Evolutionary conservation across 495 filamentous ascomycete species (phyloP), one percentile per base, ranked within the genome.

Genomic region (Annulohypoxylon stygium): DNA sequence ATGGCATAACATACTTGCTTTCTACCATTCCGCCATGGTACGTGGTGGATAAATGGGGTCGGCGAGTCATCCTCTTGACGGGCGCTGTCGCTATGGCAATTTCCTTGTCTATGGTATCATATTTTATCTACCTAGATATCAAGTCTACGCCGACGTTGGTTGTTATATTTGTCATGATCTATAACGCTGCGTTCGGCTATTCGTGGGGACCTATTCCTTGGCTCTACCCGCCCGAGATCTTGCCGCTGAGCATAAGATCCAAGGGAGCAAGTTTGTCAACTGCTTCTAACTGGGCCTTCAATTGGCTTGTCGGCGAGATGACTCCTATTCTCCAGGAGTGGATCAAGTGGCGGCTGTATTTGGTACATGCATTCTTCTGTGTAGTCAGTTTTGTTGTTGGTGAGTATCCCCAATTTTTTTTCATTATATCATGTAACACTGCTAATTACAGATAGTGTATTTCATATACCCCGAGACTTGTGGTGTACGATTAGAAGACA

Each of bases 121-220:
- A 98, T 82, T 98, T 97, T 81, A 93, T 98, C 75, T 95, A 90
- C 81, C 90, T 98, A 65, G 90, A 97, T 66, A 87, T 97, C 50
- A 72, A 78, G 3, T 85, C 86, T 43, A 98, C 97, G 10, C 93
- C 92, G 7, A 91, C 85, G 4, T 82, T 97, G 74, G 97, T 97
- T 11, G 97, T 98, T 53, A 80, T 97, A 20, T 93, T 97, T 78
- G 96, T 99, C 69, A 97, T 99, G 90, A 91, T 97, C 54, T 99
- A 99, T 83, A 99, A 99, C 78, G 96, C 96, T 12, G 92, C 97
- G 16, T 99, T 99, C 77, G 96, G 96, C 33, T 96, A 94, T 66
- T 98, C 95, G n/a, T 99, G 97, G 97, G 96, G 96, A 34, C 96
- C 96, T 3, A 95, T 99, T 61, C 96, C 96, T 0, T 99, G 96